phyloP scores from a whole-genome alignment of 257 asterid species.

The Craterostigma plantagineum region DNA sequence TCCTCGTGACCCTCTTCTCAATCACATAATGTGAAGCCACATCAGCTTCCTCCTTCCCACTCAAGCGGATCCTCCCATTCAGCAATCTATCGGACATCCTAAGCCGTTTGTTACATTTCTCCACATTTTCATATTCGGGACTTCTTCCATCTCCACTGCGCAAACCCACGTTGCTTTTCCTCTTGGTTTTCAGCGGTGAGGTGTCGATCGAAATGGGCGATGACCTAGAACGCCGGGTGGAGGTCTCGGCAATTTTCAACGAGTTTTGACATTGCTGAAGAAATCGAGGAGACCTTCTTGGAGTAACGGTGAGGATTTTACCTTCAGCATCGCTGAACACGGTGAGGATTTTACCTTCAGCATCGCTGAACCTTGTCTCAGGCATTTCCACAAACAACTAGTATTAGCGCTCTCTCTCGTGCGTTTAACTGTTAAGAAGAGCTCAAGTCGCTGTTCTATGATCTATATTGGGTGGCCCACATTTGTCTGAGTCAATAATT shows the following conservation, averaged over 20 bases:
- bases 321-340: conserved; percentile 9
- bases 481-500: too few species aligned
- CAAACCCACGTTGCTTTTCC: conserved; percentile 9
- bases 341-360: too few species aligned
- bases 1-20: conserved; percentile 25
- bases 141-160: conserved; percentile 3
- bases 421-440: neutral
- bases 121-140: conserved; percentile 1
- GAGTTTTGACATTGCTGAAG: conserved; percentile 9
- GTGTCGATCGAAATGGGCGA: too few species aligned
- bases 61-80: conserved; percentile 7
- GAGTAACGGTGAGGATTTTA: conserved; percentile 10
- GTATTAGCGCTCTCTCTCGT: too few species aligned
- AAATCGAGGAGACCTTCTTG: conserved; percentile 50
- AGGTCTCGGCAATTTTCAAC: conserved; percentile 11
- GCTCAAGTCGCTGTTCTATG: too few species aligned
- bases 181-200: conserved; percentile 13
- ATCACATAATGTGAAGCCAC: conserved; percentile 7
- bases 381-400: conserved; percentile 54
- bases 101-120: conserved; percentile 7
- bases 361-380: too few species aligned
- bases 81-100: conserved; percentile 17
- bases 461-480: too few species aligned
- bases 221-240: too few species aligned
- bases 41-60: conserved; percentile 6